A percentile compares a stretch with the other conserved stretches of the same genome.
Evolutionary conservation across 768 basidiomycete genomes (phyloP).

Genomic region (Boletus huronensis): DNA sequence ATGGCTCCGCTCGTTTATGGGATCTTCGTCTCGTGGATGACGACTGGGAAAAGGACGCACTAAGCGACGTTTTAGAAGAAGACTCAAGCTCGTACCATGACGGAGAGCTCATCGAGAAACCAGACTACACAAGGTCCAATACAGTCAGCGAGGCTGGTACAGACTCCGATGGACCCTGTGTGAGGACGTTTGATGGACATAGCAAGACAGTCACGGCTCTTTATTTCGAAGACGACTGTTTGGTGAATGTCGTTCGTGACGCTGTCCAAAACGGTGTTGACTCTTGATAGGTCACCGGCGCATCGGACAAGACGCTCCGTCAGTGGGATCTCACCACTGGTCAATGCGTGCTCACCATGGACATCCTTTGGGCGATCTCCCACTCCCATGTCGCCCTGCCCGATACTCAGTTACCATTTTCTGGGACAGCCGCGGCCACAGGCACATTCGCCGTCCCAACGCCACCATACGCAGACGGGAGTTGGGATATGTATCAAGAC

Average conservation of each 20-base stretch:
- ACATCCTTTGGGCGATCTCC: constrained; percentile 98
- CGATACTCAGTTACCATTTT: constrained; percentile 42
- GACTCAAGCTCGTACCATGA: constrained; percentile 39
- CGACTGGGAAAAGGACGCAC: constrained; percentile 51
- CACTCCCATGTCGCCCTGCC: constrained; percentile 61
- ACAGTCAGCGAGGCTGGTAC: constrained; percentile 39
- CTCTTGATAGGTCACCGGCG: constrained; percentile 81
- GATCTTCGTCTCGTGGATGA: constrained; percentile 83
- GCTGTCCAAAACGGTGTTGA: constrained; percentile 13
- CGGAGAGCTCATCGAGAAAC: constrained; percentile 36
- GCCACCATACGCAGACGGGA: constrained; percentile 85
- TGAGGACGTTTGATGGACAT: constrained; percentile 83
- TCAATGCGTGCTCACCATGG: constrained; percentile 99
- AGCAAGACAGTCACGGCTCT: constrained; percentile 89
- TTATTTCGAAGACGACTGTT: constrained; percentile 92
- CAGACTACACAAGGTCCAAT: constrained; percentile 41
- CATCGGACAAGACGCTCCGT: constrained; percentile 95
- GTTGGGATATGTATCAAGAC: constrained; percentile 94
- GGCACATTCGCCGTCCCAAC: constrained; percentile 78
- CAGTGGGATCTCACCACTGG: constrained; percentile 98
- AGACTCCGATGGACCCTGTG: constrained; percentile 51
- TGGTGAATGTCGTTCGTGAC: constrained; percentile 50
- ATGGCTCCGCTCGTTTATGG: constrained; percentile 86
- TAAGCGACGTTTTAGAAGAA: constrained; percentile 66
- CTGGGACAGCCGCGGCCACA: constrained; percentile 51